Evolutionary conservation across 768 basidiomycete genomes (phyloP).

Genomic region (Tephrocybe sp.): DNA sequence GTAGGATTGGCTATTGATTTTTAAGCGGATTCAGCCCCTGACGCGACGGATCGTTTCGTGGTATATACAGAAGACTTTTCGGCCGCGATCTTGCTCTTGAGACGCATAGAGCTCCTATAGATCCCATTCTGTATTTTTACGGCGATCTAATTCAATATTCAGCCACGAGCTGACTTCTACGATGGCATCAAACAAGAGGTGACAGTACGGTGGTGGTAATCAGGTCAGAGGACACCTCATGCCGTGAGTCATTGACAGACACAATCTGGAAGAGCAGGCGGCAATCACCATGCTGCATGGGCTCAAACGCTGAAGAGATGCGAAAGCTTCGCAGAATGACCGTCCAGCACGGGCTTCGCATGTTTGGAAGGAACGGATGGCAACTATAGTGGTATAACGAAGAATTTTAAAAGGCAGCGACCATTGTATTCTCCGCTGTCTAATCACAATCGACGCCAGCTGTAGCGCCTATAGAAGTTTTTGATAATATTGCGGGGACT

Average conservation of each 20-base stretch:
- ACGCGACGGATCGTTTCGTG: neutral
- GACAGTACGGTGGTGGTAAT: conserved; percentile 1
- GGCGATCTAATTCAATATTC: conserved; percentile 5
- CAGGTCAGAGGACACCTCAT: neutral
- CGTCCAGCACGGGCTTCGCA: conserved; percentile 2
- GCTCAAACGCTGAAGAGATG: too few relatives aligned
- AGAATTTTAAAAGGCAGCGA: too few relatives aligned
- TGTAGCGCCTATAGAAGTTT: too few relatives aligned
- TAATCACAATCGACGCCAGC: too few relatives aligned
- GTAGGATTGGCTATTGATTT: too few relatives aligned
- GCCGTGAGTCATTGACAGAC: neutral
- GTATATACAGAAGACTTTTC: neutral
- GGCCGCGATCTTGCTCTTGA: conserved; percentile 1
- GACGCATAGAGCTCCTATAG: neutral
- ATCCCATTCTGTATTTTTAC: conserved; percentile 5
- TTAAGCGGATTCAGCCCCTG: neutral
- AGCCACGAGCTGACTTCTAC: conserved; percentile 3
- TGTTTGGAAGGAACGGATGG: too few relatives aligned
- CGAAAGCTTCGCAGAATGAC: too few relatives aligned
- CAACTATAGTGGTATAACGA: too few relatives aligned
- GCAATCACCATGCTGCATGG: neutral
- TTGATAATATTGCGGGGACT: neutral
- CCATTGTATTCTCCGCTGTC: too few relatives aligned
- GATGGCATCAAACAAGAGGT: conserved; percentile 13
- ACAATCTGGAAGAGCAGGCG: conserved; percentile 1